Base-by-base conservation (phyloP, 495 filamentous ascomycete species). In the Hypoxylon trugodes region DNA sequence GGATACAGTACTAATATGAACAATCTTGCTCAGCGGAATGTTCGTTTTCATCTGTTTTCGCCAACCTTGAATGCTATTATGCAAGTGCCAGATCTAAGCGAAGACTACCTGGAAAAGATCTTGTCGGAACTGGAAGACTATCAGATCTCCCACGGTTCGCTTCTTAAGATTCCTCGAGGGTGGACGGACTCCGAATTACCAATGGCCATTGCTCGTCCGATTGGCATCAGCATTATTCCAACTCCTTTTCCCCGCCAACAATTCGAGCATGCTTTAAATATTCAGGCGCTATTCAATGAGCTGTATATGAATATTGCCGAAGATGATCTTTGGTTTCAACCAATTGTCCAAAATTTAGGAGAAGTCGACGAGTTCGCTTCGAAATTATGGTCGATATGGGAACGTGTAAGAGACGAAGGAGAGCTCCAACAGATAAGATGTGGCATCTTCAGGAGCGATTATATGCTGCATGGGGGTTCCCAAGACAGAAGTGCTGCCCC, bases 401-500 rank as follows among this genome's bases (percentile, higher is more conserved):
- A 85, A 15, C 76, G 81, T 24, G 88, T 91, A 6, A 84, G 88
- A 70, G 79, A 85, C 47, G 87, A 91, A 69, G 89, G 90, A 16
- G 92, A 92, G 68, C 82, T 79, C 8, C 90, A 93, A 70, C 79
- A 76, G 8, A 72, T 91, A n/a, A 87, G 87, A 10, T 79, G 91
- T 10, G 90, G 90, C 3, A 82, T 93, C 19, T 93, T 89, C 72
- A 84, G 90, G 12, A 92, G 89, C 8, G 90, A 93, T 68, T 93
- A 93, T 69, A 91, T 93, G 88, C 76, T 90, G 18, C 87, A 91
- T 61, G 16, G 18, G 6, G 9, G 8, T 15, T 35, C 19, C 12
- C n/a, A 21, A 22, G 10, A 35, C 4, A 13, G n/a, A 18, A 19
- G 37, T 8, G 0, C 6, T 21, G 22, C 6, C 15, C 22, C 47